Evolutionary conservation across 1,284 basidiomycete species (phyloP).

Genomic region (Moniliophthora roreri): DNA sequence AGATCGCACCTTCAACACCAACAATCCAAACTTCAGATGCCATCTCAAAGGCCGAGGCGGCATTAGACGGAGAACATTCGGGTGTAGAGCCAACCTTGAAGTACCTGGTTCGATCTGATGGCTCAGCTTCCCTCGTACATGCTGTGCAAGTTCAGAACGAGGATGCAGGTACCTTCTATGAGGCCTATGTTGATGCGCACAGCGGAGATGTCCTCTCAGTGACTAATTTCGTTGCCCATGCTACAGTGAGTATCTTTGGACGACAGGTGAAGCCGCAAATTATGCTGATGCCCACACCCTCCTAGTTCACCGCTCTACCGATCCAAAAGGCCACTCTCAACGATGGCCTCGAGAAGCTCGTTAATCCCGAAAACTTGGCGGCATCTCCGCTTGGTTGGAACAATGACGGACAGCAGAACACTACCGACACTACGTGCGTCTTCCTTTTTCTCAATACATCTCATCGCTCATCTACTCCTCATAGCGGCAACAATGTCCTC

Average conservation of each 20-base stretch:
- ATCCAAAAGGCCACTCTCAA: conserved; percentile 35
- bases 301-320: conserved; percentile 39
- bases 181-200: conserved; percentile 64
- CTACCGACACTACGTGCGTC: not conserved
- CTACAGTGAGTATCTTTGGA: conserved; percentile 30
- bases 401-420: conserved; percentile 17
- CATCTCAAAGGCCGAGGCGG: conserved; percentile 37
- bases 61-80: conserved; percentile 42
- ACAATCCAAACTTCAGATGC: conserved; percentile 35
- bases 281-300: not conserved
- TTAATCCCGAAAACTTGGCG: conserved; percentile 38
- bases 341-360: conserved; percentile 39
- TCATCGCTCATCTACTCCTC: not conserved
- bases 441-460: not conserved
- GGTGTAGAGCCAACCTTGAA: conserved; percentile 42
- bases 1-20: conserved; percentile 36
- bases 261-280: not conserved
- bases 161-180: conserved; percentile 54
- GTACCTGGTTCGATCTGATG: conserved; percentile 44
- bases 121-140: conserved; percentile 49
- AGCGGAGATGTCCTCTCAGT: conserved; percentile 48
- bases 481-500: conserved; percentile 41
- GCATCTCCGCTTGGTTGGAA: conserved; percentile 54
- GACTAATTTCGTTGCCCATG: conserved; percentile 49
- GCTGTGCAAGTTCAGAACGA: conserved; percentile 59